Evolutionary conservation across 345 rosid genomes (phyloP).

Genomic region (Triadica sebifera): DNA sequence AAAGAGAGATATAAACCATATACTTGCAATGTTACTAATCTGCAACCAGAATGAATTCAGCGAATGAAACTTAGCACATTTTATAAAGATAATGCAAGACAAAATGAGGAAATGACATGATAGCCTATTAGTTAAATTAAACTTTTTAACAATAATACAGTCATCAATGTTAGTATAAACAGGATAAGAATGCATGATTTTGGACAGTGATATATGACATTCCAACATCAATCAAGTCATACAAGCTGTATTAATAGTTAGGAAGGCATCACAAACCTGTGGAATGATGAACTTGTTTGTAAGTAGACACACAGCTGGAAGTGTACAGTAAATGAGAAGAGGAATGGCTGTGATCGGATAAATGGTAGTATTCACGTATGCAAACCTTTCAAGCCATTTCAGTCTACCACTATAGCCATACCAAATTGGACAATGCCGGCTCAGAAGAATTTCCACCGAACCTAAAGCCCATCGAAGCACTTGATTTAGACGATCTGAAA

Average conservation of each 20-base stretch:
- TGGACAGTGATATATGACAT: not conserved
- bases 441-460: conserved; percentile 88
- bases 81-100: not conserved
- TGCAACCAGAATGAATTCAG: conserved; percentile 28
- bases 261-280: conserved; percentile 44
- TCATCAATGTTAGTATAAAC: too few relatives aligned
- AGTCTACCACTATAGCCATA: conserved; percentile 84
- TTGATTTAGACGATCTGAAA: conserved; percentile 93
- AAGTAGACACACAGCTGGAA: conserved; percentile 90
- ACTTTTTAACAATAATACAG: too few relatives aligned
- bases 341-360: conserved; percentile 89
- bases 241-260: not conserved
- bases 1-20: conserved; percentile 89
- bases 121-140: too few relatives aligned
- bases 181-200: too few relatives aligned
- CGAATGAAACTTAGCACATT: conserved; percentile 2
- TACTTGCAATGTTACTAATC: conserved; percentile 89
- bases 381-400: conserved; percentile 88
- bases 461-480: conserved; percentile 98
- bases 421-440: conserved; percentile 96
- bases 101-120: too few relatives aligned
- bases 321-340: conserved; percentile 78
- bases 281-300: conserved; percentile 94
- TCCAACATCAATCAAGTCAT: not conserved
- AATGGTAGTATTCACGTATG: conserved; percentile 81